Base-by-base conservation (phyloP, 1,284 basidiomycete species). In the Apiotrichum sp. region DNA sequence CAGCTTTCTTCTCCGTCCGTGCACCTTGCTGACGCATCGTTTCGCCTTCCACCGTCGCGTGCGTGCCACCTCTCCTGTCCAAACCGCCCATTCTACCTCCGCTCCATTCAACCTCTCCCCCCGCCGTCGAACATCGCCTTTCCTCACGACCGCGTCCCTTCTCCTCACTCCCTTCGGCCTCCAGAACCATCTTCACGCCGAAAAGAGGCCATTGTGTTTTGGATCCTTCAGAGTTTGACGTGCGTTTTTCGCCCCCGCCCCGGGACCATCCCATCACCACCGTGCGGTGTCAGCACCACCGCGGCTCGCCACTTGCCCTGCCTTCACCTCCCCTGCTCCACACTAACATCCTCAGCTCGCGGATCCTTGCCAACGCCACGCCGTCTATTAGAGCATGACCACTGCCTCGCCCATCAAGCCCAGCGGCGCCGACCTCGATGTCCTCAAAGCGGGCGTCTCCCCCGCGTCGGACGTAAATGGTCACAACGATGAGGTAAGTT, bases 401-500 rank as follows among this genome's bases (percentile, higher is more conserved):
- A 32, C 47, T 48, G 68, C 63, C 48, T 63, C 60, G 42, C 61
- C 65, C 33, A 58, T 56, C 33, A 65, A 66, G 56, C 50, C 59
- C 47, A 62, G 62, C 63, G 66, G 62, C 52, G 55, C 65, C 42
- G 54, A 64, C 32, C 52, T 63, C 50, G 52, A 68, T 47, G 58
- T 60, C 48, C 61, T 52, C 51, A 65, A 64, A 56, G 33, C 45
- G 52, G 50, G 48, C 40, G 55, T 53, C 51, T 47, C 55, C 35
- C 59, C 53, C 31, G 32, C 49, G 8, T 10, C 39, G 49, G 65
- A 61, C 47, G 53, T 59, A 41, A 70, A 70, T 53, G 72, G 72
- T 38, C 70, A 72, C 56, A 56, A 68, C 16, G 67, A 66, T 33
- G 67, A 71, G 60, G 71, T 71, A 53, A 51, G 68, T 68, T 31